Conservation (phyloP, 2,329 filamentous ascomycete species). For the Parafenestella ontariensis region DNA sequence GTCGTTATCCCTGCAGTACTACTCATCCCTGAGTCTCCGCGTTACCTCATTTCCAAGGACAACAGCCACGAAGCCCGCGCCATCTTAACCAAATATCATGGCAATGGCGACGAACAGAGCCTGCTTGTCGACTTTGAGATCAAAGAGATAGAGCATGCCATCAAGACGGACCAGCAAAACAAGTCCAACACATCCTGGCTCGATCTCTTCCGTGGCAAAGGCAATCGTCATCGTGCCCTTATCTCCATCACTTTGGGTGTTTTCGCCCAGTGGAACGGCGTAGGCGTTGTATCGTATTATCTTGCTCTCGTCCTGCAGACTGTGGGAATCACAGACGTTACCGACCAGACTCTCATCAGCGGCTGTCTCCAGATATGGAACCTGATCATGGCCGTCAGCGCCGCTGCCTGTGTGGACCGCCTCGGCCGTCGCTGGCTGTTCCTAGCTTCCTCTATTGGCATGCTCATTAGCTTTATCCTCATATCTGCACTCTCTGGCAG, state of each 20-base stretch:
- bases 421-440: conserved; percentile 54
- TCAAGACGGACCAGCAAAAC: conserved; percentile 17
- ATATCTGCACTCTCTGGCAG: conserved; percentile 46
- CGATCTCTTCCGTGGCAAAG: conserved; percentile 30
- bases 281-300: conserved; percentile 49
- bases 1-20: conserved; percentile 51
- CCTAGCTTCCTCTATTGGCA: conserved; percentile 39
- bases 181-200: conserved; percentile 10
- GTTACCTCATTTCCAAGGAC: conserved; percentile 58
- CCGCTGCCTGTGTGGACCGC: conserved; percentile 50
- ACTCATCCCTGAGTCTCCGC: conserved; percentile 47
- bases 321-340: conserved; percentile 46
- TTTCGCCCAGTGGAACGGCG: conserved; percentile 45
- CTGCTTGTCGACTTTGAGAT: conserved; percentile 16
- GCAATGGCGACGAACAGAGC: conserved; percentile 24
- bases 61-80: conserved; percentile 42
- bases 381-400: conserved; percentile 40
- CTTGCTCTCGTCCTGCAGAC: conserved; percentile 46
- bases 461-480: conserved; percentile 44
- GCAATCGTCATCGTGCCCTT: conserved; percentile 48
- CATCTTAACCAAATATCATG: conserved; percentile 14
- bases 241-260: conserved; percentile 44
- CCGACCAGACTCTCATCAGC: conserved; percentile 48
- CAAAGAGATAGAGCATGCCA: conserved; percentile 11
- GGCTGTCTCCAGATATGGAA: conserved; percentile 50